Evolutionary conservation across 176 grass and related monocot genomes (phyloP).

Genomic region (Sorghum bicolor): DNA sequence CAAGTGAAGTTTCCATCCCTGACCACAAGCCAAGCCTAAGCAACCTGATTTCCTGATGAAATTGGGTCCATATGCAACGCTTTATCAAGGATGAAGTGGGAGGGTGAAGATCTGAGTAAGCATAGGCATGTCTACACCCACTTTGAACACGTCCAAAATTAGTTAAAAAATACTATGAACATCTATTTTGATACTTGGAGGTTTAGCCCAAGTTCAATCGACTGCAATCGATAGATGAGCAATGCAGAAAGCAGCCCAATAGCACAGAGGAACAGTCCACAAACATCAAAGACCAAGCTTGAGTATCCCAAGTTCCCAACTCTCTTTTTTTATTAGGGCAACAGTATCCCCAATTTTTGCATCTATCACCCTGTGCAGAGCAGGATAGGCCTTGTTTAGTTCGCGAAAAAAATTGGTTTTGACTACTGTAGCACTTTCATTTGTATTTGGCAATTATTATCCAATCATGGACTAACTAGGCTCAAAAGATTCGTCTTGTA

Average conservation of each 20-base stretch:
- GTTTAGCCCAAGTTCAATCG: background rate
- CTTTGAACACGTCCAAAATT: background rate
- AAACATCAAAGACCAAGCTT: background rate
- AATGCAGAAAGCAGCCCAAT: background rate
- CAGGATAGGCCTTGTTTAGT: too few relatives aligned
- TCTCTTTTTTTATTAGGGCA: background rate
- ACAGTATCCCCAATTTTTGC: background rate
- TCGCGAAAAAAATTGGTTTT: too few relatives aligned
- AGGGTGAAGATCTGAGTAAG: background rate
- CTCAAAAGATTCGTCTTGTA: too few relatives aligned
- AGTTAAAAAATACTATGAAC: background rate
- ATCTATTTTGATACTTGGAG: background rate
- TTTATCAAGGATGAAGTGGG: background rate
- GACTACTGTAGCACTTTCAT: too few relatives aligned
- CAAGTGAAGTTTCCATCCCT: background rate
- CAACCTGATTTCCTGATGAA: background rate
- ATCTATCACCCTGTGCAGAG: background rate
- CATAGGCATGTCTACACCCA: background rate
- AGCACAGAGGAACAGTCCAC: background rate
- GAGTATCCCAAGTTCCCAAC: background rate
- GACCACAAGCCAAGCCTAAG: background rate
- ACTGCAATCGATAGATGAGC: background rate
- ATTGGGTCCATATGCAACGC: background rate
- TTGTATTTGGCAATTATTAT: too few relatives aligned
- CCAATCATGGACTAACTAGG: too few relatives aligned